Conservation (phyloP, 176 grass and related monocot genomes). For the Carex myosuroides region DNA sequence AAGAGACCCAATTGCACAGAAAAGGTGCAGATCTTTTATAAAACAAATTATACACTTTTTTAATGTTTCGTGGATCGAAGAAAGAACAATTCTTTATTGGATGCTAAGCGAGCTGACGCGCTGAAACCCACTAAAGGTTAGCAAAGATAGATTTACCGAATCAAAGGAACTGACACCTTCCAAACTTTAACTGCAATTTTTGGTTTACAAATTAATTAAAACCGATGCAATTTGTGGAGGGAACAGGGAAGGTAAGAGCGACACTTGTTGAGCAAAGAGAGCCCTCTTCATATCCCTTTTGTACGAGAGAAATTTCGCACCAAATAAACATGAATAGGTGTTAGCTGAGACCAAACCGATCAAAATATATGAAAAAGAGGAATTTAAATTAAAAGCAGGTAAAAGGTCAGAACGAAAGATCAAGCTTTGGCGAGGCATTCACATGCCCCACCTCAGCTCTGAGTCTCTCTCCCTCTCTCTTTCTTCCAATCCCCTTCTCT, state of each 20-base stretch:
- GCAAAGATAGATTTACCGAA: slow-evolving; percentile 53
- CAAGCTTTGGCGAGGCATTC: slow-evolving; percentile 35
- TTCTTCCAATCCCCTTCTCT: slow-evolving; percentile 35
- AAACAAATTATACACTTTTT: slow-evolving; percentile 3
- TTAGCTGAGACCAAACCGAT: slow-evolving; percentile 28
- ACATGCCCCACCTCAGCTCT: slow-evolving; percentile 38
- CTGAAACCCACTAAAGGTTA: slow-evolving; percentile 53
- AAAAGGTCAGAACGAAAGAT: slow-evolving; percentile 49
- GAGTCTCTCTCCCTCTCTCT: slow-evolving; percentile 34
- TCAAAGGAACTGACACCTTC: slow-evolving; percentile 31
- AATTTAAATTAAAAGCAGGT: slow-evolving; percentile 2
- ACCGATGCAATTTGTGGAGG: slow-evolving; percentile 17
- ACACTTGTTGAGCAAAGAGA: slow-evolving; percentile 42
- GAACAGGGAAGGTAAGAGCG: slow-evolving; percentile 17
- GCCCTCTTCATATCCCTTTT: background rate
- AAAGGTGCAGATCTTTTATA: slow-evolving; percentile 7
- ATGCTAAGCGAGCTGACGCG: slow-evolving; percentile 40
- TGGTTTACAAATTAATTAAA: background rate
- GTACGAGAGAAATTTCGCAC: background rate
- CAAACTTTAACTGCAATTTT: slow-evolving; percentile 12
- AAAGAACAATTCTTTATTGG: slow-evolving; percentile 17
- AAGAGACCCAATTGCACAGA: slow-evolving; percentile 26
- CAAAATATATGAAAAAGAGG: slow-evolving; percentile 7
- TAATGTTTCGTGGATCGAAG: slow-evolving; percentile 6
- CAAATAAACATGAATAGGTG: slow-evolving; percentile 21